Evolutionary conservation across 805 yeast species (phyloP).

Genomic region (Yamadazyma insecticola): DNA sequence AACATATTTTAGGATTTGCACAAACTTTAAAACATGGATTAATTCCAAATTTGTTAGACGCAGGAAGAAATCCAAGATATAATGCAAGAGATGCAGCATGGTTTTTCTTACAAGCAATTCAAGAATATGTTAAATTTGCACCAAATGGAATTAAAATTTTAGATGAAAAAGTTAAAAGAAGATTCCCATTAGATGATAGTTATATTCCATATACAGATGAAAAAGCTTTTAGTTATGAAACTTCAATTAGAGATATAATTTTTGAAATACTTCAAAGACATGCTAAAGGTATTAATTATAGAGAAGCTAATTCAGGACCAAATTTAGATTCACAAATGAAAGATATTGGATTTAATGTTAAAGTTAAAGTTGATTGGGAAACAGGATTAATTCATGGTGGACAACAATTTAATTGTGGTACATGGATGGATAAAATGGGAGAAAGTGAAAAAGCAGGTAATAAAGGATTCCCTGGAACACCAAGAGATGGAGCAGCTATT

Average conservation of each 20-base stretch:
- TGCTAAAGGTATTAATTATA: conserved; percentile 78
- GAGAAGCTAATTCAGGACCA: conserved; percentile 95
- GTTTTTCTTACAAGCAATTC: conserved; percentile 88
- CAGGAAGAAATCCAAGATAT: conserved; percentile 90
- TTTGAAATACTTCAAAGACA: conserved; percentile 84
- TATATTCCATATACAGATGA: conserved; percentile 66
- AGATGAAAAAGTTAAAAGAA: conserved; percentile 66
- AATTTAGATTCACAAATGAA: conserved; percentile 87
- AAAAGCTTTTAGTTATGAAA: conserved; percentile 67
- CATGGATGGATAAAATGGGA: conserved; percentile 99
- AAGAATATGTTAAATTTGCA: conserved; percentile 66
- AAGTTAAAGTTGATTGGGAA: conserved; percentile 76
- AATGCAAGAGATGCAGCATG: conserved; percentile 97
- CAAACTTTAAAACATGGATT: conserved; percentile 90
- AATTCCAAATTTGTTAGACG: conserved; percentile 88
- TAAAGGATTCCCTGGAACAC: conserved; percentile 95
- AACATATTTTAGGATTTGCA: conserved; percentile 83
- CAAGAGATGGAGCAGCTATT: conserved; percentile 94
- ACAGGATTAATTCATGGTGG: conserved; percentile 92
- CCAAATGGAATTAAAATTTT: conserved; percentile 69
- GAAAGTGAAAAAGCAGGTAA: conserved; percentile 79
- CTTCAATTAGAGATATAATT: conserved; percentile 69
- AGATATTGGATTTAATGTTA: conserved; percentile 87
- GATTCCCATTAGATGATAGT: conserved; percentile 87
- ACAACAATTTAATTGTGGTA: conserved; percentile 89